Conservation (phyloP, 129 eudicot genomes). For the Deinandra increscens region DNA sequence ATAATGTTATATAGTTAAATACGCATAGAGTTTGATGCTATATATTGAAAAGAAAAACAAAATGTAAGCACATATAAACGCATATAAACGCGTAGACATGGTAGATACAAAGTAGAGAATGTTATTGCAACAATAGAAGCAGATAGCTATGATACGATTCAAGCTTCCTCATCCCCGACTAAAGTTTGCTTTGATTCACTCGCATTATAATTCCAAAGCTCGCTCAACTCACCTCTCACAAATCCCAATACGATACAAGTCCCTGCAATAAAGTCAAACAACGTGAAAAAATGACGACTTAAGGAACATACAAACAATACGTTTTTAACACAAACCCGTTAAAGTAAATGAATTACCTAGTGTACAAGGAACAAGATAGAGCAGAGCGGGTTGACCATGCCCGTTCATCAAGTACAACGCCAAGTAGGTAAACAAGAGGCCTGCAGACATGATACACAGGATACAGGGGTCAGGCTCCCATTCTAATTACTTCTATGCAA, state of each 20-base stretch:
- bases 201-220: slow-evolving; percentile 58
- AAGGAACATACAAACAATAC: neutral
- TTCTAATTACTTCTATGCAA: slow-evolving; percentile 10
- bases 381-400: slow-evolving; percentile 97
- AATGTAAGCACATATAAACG: neutral
- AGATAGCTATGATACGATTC: slow-evolving; percentile 6
- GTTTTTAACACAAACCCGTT: neutral
- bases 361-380: slow-evolving; percentile 93
- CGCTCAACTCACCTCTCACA: slow-evolving; percentile 70
- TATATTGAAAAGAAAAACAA: slow-evolving; percentile 8
- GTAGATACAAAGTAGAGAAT: neutral
- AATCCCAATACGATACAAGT: slow-evolving; percentile 57
- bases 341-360: slow-evolving; percentile 47
- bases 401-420: slow-evolving; percentile 83
- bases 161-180: slow-evolving; percentile 34
- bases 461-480: neutral
- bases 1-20: too few relatives aligned
- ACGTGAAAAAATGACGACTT: neutral
- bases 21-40: neutral
- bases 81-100: neutral
- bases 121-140: neutral
- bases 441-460: slow-evolving; percentile 41
- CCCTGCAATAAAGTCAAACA: slow-evolving; percentile 43
- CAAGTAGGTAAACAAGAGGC: slow-evolving; percentile 59
- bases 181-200: slow-evolving; percentile 24